A percentile compares a stretch with the other conserved stretches of the same genome.
phyloP scores from a whole-genome alignment of 2,329 filamentous ascomycete species.

The Amauroascus niger region DNA sequence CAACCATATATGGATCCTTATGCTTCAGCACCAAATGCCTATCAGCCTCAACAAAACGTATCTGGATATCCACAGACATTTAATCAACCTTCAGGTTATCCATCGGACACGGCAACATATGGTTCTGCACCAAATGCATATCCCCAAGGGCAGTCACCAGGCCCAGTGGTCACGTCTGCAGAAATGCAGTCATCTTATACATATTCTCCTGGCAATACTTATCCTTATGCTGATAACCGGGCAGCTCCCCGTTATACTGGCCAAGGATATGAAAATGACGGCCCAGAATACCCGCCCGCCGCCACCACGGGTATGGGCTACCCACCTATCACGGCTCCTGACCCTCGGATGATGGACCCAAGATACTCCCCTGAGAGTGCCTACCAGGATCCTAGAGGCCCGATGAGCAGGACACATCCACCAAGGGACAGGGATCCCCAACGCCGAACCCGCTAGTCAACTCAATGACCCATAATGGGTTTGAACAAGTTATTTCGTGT shows the following conservation, averaged over 20 bases:
- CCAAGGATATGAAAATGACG: constrained; percentile 33
- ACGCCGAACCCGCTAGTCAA: constrained; percentile 31
- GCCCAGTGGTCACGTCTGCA: constrained; percentile 31
- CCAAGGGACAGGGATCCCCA: constrained; percentile 31
- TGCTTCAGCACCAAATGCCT: constrained; percentile 23
- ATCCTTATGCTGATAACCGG: constrained; percentile 23
- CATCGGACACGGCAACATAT: constrained; percentile 14
- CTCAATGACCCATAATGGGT: neutral
- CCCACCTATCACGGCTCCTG: constrained; percentile 33
- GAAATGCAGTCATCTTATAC: constrained; percentile 35
- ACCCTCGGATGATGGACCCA: constrained; percentile 32
- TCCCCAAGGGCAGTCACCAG: constrained; percentile 23
- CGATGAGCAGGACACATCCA: constrained; percentile 30
- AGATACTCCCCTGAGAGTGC: constrained; percentile 35
- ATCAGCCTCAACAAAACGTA: constrained; percentile 30
- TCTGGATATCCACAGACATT: constrained; percentile 27
- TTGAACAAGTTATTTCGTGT: neutral
- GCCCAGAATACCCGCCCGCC: constrained; percentile 34
- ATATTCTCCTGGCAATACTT: constrained; percentile 31
- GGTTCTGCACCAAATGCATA: constrained; percentile 10
- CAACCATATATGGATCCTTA: constrained; percentile 18
- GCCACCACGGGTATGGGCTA: constrained; percentile 35
- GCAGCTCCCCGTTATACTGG: constrained; percentile 36
- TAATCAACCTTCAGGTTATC: constrained; percentile 29
- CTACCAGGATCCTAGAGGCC: constrained; percentile 27